Conservation (phyloP, 129 eudicot species). For the Escallonia herrerae region DNA sequence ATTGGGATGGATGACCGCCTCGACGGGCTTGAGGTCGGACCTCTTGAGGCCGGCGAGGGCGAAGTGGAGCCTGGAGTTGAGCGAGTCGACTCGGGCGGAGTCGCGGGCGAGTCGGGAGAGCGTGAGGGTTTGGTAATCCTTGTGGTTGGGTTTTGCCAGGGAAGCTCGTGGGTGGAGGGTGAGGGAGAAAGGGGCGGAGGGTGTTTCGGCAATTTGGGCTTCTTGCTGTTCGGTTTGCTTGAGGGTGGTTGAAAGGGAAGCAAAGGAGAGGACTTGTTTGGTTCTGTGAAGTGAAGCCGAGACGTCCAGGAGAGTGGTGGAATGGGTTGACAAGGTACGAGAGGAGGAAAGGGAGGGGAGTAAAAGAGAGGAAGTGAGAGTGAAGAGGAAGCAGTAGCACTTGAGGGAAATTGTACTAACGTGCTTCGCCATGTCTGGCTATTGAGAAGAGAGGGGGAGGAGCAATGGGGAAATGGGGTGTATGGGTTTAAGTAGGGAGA, state of each 20-base stretch:
- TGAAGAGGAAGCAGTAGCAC: background rate
- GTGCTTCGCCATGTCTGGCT: background rate
- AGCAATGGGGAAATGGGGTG: background rate
- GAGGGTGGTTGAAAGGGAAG: background rate
- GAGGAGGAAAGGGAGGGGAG: background rate
- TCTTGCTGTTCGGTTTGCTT: background rate
- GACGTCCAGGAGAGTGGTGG: conserved; percentile 6
- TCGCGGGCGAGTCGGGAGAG: conserved; percentile 36
- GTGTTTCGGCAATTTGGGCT: background rate
- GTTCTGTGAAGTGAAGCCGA: background rate
- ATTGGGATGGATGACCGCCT: conserved; percentile 11
- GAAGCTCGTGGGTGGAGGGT: conserved; percentile 30
- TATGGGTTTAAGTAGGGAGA: background rate
- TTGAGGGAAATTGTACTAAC: background rate
- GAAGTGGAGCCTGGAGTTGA: conserved; percentile 6
- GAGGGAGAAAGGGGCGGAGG: conserved; percentile 6
- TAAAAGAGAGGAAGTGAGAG: background rate
- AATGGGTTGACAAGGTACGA: background rate
- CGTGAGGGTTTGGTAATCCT: conserved; percentile 28
- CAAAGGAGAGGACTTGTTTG: conserved; percentile 8
- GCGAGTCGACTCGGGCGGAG: conserved; percentile 20
- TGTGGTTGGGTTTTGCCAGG: conserved; percentile 2
- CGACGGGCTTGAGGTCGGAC: conserved; percentile 20
- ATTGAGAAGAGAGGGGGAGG: background rate
- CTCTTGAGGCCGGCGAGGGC: background rate